Conservation (phyloP, 768 basidiomycete species). For the Lactifluus subvellereus region DNA sequence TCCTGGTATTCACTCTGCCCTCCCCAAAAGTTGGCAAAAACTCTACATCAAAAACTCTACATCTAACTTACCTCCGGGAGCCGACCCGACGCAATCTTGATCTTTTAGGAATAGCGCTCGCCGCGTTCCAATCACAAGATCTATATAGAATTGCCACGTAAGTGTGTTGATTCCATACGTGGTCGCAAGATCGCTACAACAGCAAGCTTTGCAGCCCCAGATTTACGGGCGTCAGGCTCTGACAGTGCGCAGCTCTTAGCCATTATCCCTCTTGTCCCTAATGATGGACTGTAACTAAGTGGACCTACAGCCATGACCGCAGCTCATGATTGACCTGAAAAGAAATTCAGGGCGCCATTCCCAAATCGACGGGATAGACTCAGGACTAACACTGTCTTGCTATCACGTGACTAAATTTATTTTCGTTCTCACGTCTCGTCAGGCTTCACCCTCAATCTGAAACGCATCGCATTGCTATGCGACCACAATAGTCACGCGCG, state of each 20-base stretch:
- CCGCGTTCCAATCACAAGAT: neutral
- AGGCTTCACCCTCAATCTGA: slow-evolving; percentile 3
- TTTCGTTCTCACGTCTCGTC: neutral
- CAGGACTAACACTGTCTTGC: neutral
- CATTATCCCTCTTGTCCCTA: neutral
- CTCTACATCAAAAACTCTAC: too few species aligned
- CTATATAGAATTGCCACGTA: slow-evolving; percentile 7
- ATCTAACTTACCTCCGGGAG: neutral
- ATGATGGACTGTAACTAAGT: neutral
- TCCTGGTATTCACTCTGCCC: neutral
- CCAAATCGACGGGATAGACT: neutral
- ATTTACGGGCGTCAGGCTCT: neutral
- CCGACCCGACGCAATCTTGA: slow-evolving; percentile 4
- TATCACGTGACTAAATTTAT: slow-evolving; percentile 1
- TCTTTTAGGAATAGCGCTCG: neutral
- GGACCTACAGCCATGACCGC: neutral
- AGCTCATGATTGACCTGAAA: neutral
- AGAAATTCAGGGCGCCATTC: slow-evolving; percentile 4
- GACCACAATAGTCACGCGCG: slow-evolving; percentile 5
- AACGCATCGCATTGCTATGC: slow-evolving; percentile 18
- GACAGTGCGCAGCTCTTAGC: neutral
- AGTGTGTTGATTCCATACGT: neutral
- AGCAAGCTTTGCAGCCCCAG: neutral
- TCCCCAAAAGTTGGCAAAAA: too few species aligned
- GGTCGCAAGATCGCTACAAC: neutral